A percentile compares a stretch with the other conserved stretches of the same genome.
These are phyloP conservation scores for Pichia californica DNA, from an alignment of 805 yeast genomes.

Conservation along the genomic window DNA sequence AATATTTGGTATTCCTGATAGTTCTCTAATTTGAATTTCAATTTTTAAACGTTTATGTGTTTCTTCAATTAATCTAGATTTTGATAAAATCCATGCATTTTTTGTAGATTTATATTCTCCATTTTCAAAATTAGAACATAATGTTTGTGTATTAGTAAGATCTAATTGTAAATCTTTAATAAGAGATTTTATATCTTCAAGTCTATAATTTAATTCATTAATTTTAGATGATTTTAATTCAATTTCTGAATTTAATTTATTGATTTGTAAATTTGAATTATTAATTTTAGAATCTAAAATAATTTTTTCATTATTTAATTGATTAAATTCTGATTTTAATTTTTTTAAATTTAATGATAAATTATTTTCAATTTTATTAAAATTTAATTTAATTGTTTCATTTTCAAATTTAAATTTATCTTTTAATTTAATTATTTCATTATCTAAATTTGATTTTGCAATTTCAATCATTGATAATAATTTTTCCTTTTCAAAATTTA, in stretches of 20 bases:
- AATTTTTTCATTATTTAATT: not conserved
- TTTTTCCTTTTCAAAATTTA: slow-evolving; percentile 18
- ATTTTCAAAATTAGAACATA: slow-evolving; percentile 8
- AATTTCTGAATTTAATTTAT: not conserved
- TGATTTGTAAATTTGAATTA: not conserved
- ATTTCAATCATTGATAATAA: slow-evolving; percentile 20
- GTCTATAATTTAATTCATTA: slow-evolving; percentile 7
- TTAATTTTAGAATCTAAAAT: not conserved
- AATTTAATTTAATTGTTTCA: not conserved
- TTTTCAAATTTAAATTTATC: slow-evolving; percentile 1
- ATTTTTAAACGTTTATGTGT: slow-evolving; percentile 18
- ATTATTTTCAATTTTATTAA: not conserved
- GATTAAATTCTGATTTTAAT: not conserved
- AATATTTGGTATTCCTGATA: slow-evolving; percentile 16
- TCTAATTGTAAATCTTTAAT: not conserved
- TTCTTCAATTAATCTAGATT: slow-evolving; percentile 11
- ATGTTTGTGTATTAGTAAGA: not conserved
- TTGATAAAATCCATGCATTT: not conserved
- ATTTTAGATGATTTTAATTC: slow-evolving; percentile 2
- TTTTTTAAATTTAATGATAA: not conserved
- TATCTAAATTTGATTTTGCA: slow-evolving; percentile 8
- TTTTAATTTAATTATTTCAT: slow-evolving; percentile 7
- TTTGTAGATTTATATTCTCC: slow-evolving; percentile 1
- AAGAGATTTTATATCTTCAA: slow-evolving; percentile 4
- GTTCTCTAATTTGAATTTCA: slow-evolving; percentile 19